These are phyloP conservation scores for Hymenoscyphus fructigenus DNA, from an alignment of 2,329 filamentous ascomycete genomes.

Conservation along the genomic window DNA sequence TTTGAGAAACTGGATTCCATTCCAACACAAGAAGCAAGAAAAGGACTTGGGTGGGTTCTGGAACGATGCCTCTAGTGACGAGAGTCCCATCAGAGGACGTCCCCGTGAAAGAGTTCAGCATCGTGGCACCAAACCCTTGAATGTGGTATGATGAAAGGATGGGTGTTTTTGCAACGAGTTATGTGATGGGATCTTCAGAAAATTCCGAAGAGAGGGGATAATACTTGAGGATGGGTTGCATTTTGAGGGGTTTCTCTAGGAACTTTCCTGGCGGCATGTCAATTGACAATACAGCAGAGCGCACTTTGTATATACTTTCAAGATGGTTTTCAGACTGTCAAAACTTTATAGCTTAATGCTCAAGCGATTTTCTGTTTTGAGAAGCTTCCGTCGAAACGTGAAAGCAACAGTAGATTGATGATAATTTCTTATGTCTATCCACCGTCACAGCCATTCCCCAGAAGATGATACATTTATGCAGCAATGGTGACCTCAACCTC, in stretches of 20 bases:
- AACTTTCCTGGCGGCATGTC: not conserved
- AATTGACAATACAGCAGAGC: conserved; percentile 2
- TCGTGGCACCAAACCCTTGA: not conserved
- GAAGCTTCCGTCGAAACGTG: not conserved
- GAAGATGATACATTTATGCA: conserved; percentile 53
- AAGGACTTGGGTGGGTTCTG: no score
- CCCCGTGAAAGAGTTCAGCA: not conserved
- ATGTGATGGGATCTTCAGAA: not conserved
- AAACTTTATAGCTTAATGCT: not conserved
- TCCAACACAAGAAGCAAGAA: not conserved
- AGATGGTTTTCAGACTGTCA: not conserved
- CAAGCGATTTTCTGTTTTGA: not conserved
- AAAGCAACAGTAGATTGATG: not conserved
- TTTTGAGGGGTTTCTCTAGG: not conserved
- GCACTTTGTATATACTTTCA: conserved; percentile 1
- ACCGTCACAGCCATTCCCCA: not conserved
- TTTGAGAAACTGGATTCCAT: not conserved
- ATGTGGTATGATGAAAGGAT: not conserved
- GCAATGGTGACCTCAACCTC: conserved; percentile 93
- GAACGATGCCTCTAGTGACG: not conserved
- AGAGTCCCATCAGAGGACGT: not conserved
- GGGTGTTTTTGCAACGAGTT: not conserved
- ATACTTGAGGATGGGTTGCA: not conserved
- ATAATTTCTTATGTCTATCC: conserved; percentile 2
- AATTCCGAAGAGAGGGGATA: not conserved